Evolutionary conservation across 176 grass and related monocot species (phyloP), one percentile per base, ranked within the genome.

Genomic region (Aegilops speltoides): DNA sequence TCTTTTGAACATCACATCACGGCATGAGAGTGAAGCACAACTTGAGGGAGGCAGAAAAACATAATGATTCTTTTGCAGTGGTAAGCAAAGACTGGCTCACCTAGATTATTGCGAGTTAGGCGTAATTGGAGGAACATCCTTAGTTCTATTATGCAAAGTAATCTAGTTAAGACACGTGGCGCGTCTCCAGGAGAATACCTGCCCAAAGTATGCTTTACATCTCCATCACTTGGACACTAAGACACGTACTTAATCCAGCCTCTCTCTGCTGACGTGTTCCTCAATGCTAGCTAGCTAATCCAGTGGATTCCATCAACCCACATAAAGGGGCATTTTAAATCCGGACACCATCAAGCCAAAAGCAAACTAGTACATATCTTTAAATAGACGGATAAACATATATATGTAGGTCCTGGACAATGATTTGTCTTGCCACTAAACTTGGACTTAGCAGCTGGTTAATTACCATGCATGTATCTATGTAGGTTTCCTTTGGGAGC

Each of bases 1-100:
- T 80, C 76, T 87, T 84, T 84, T 84, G 26, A 36, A 76, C 89
- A 77, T 87, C 89, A 83, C 85, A 91, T 91, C 81, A 76, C 48
- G 48, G 36, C 68, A 84, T 75, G 56, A 48, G 67, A 87, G 61
- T 62, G 26, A 69, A 69, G 34, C 84, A 31, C 85, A 86, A 82
- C 72, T 82, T 78, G 31, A 48, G 9, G 6, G 73, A 77, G 19
- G 50, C 34, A 73, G 34, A 20, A 20, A 76, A 56, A 41, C 79
- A 86, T 54, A 66, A 37, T 14, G 56, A 78, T 38, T 11, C 22
- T 13, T 73, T 77, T 78, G 78, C 34, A 17, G 7, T 46, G n/a
- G 33, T 81, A 69, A 82, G 69, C 40, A 54, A 71, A 67, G 33
- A 63, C 79, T 38, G 72, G 16, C 34, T 20, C 45, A 20, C 50